Base-by-base conservation (phyloP, 306 rosid genomes). In the Begonia loranthoides region DNA sequence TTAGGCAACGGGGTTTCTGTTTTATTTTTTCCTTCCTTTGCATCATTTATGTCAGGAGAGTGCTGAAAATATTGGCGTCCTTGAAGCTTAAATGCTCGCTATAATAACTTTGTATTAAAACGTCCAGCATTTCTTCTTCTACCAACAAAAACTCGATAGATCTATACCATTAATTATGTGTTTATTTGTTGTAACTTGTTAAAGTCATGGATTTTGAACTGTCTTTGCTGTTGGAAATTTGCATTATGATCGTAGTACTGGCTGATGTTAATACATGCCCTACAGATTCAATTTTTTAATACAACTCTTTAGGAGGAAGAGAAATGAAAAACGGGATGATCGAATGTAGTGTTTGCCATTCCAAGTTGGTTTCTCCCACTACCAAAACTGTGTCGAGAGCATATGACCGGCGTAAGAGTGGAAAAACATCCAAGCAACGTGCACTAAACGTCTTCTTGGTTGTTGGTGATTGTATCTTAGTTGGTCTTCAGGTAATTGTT, bases 261-360 rank as follows among this genome's bases (percentile, higher is more conserved):
- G 19, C 21, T 49, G 21, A 49, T 49, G 52, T n/a, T 43, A 11
- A 43, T 10, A 17, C 12, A 46, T 41, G 14, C 52, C 13, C 39
- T 60, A 4, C 54, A 79, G 79, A 71, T 84, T 76, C 67, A 47
- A 71, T 76, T 66, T 66, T 50, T 71, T 54, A 28, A 44, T 57
- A 58, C 33, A 12, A 57, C 40, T 58, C 67, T 33, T 73, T 51
- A 50, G 9, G 70, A 79, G 28, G 65, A 39, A 48, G 59, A 17
- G 54, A 54, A 22, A 72, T 76, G 88, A 85, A 73, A 60, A 86
- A 75, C 77, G 94, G 94, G 77, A 79, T 83, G 88, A 61, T 87
- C 67, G 99, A 92, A 83, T 92, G 99, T 88, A 80, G 82, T 68
- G 94, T 83, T 39, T 92, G 99, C 73, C 99, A 72, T 65, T 83